A percentile compares a stretch with the other conserved stretches of the same genome.
Evolutionary conservation across 208 protist species (phyloP).

Genomic region (Acanthamoeba lenticulata): DNA sequence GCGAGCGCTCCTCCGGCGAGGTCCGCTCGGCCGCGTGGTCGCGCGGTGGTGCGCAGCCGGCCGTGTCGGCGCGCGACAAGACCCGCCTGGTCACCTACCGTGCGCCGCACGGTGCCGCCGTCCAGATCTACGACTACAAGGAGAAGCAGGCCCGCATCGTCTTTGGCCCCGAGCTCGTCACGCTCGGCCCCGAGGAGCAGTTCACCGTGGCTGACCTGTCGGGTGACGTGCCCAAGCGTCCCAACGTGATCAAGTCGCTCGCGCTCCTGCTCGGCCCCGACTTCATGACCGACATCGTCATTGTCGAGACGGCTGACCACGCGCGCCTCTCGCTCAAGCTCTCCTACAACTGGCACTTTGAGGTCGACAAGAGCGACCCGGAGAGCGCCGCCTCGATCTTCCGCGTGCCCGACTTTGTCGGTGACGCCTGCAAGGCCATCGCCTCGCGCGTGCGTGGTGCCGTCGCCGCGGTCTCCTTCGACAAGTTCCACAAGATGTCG

Average conservation of each 20-base stretch:
- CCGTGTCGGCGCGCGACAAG: constrained; percentile 87
- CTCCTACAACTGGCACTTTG: constrained; percentile 98
- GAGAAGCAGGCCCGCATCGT: constrained; percentile 91
- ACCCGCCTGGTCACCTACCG: constrained; percentile 92
- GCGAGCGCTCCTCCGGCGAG: background rate
- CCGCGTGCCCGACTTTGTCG: constrained; percentile 96
- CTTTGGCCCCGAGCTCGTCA: constrained; percentile 94
- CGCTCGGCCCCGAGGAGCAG: constrained; percentile 95
- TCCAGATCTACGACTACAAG: constrained; percentile 96
- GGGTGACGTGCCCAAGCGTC: constrained; percentile 89
- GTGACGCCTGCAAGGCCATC: constrained; percentile 97
- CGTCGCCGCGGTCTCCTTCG: constrained; percentile 94
- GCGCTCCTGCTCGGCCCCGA: constrained; percentile 95
- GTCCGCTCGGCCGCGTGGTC: no score
- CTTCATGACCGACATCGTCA: constrained; percentile 95
- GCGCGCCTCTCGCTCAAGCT: constrained; percentile 93
- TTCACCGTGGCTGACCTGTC: constrained; percentile 95
- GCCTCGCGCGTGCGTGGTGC: constrained; percentile 94
- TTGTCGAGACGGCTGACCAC: constrained; percentile 97
- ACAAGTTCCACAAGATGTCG: constrained; percentile 96
- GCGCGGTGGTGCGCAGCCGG: no score
- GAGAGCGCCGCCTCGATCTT: constrained; percentile 88
- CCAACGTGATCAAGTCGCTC: constrained; percentile 93
- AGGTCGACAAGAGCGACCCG: constrained; percentile 84
- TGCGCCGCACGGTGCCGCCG: constrained; percentile 93